Conservation (phyloP, 257 asterid species). For the Eucommia ulmoides region DNA sequence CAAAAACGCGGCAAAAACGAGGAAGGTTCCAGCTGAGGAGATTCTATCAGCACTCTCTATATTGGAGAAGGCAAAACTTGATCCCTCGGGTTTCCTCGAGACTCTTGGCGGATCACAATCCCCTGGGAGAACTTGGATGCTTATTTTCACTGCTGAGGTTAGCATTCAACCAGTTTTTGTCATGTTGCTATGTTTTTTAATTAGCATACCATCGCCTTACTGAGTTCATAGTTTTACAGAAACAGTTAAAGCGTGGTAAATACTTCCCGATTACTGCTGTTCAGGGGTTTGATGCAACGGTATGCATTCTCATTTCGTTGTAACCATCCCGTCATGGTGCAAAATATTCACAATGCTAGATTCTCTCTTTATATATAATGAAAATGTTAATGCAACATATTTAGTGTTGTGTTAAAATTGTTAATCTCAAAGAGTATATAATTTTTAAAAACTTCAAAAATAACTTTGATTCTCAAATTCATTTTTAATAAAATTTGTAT, state of each 20-base stretch:
- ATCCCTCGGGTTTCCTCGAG: conserved; percentile 55
- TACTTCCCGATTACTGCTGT: conserved; percentile 92
- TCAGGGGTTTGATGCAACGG: conserved; percentile 94
- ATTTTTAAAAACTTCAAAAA: too few relatives aligned
- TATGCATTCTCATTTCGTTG: conserved; percentile 39
- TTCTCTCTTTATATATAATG: too few relatives aligned
- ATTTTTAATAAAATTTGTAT: too few relatives aligned
- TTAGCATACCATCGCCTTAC: not conserved
- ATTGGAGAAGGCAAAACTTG: conserved; percentile 74
- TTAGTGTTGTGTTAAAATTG: too few relatives aligned
- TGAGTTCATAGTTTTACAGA: conserved; percentile 28
- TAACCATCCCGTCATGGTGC: too few relatives aligned
- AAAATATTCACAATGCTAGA: too few relatives aligned
- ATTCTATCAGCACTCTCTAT: conserved; percentile 58
- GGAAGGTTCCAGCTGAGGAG: conserved; percentile 48
- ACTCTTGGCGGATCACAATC: conserved; percentile 85
- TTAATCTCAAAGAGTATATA: too few relatives aligned
- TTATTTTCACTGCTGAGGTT: conserved; percentile 83
- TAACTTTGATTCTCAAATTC: too few relatives aligned
- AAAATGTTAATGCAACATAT: too few relatives aligned
- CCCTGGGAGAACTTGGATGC: conserved; percentile 99
- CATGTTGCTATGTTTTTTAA: conserved; percentile 1
- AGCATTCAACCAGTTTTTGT: not conserved
- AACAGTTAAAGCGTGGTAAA: conserved; percentile 44
- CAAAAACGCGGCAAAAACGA: conserved; percentile 77